Base-by-base conservation (phyloP, 495 filamentous ascomycete genomes). In the Hamigera avellanea region DNA sequence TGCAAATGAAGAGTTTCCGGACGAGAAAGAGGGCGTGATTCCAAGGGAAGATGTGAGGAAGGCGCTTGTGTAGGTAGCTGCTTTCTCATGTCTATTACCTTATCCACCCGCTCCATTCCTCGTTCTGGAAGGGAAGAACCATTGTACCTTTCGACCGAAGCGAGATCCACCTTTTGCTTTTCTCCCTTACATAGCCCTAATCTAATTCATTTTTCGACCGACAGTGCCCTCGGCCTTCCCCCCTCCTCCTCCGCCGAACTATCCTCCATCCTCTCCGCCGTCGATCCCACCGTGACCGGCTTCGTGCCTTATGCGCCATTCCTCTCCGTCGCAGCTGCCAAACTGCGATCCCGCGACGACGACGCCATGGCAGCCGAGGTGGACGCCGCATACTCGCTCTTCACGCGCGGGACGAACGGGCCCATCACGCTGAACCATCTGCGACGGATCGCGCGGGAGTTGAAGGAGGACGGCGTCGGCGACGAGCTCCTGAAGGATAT, bases 401-500 rank as follows among this genome's bases (percentile, higher is more conserved):
- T 98, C 52, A 80, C 77, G 19, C 56, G 59, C 36, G 71, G 68
- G 2, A 52, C 46, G 17, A 55, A 60, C 32, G 62, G 62, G 30
- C 45, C 69, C 6, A 93, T 98, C 44, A 89, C 80, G 8, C 43
- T 96, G 32, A 62, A 62, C 14, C 75, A 89, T 53, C 60, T 98
- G 53, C 75, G 70, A 54, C 67, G 82, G 48, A 77, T 96, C 36
- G 88, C 89, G 36, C 76, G 70, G 48, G 75, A 85, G 41, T 56
- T 98, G 49, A 80, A 83, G 55, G 86, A 93, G 44, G 67, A 73
- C 30, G 47, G 40, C n/a, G 77, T 94, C 19, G 70, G 69, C 13
- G 91, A 95, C 46, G 73, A 83, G 14, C 47, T 93, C 53, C 59
- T 98, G 45, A 72, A 68, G 58, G 85, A 94, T 67, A 98, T 98